A percentile compares a stretch with the other conserved stretches of the same genome.
phyloP scores from a whole-genome alignment of 495 filamentous ascomycete species.

The Penicillium dipodomyicola region DNA sequence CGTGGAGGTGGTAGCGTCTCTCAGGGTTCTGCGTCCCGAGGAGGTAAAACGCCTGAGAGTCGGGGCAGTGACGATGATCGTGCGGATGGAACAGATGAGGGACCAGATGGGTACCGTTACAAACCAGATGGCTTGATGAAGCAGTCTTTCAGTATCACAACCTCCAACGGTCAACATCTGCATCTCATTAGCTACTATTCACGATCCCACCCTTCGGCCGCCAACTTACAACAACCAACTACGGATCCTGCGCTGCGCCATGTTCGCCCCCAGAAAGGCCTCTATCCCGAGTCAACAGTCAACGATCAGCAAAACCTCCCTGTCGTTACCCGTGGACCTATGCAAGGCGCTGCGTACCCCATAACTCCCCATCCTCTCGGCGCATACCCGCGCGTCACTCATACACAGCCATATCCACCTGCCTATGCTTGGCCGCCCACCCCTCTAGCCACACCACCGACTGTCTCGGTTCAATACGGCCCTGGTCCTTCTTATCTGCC shows the following conservation, averaged over 20 bases:
- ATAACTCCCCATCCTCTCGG: conserved; percentile 52
- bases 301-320: conserved; percentile 73
- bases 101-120: conserved; percentile 94
- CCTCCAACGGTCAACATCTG: conserved; percentile 81
- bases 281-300: conserved; percentile 97
- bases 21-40: conserved; percentile 51
- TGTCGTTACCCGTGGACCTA: conserved; percentile 61
- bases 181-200: conserved; percentile 97
- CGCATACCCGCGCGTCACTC: conserved; percentile 48
- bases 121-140: conserved; percentile 98
- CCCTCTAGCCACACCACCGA: conserved; percentile 48
- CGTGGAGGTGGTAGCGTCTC: conserved; percentile 63
- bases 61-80: conserved; percentile 76
- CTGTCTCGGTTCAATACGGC: conserved; percentile 38
- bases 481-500: conserved; percentile 32
- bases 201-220: conserved; percentile 64
- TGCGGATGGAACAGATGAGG: conserved; percentile 70
- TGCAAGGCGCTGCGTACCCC: conserved; percentile 54
- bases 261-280: conserved; percentile 81
- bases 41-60: conserved; percentile 79
- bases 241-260: conserved; percentile 77
- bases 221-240: conserved; percentile 72
- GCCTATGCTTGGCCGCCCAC: conserved; percentile 67
- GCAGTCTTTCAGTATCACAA: conserved; percentile 99
- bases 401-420: conserved; percentile 45